Evolutionary conservation across 2,329 filamentous ascomycete species (phyloP).

Genomic region (Aspergillus udagawae): DNA sequence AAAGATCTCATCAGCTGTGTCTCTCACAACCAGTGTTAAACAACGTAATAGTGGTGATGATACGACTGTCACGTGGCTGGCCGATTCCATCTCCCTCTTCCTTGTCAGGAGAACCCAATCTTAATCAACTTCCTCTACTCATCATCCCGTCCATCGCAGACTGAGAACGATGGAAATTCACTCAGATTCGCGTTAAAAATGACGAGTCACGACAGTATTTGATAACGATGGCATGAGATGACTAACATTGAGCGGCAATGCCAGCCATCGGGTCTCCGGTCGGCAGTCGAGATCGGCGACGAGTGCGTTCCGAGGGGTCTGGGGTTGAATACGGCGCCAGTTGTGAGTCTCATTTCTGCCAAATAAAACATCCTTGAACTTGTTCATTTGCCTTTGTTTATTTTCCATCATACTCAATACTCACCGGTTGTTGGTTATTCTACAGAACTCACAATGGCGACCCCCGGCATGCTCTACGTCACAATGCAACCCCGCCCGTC

Average conservation of each 20-base stretch:
- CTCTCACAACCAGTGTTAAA: too few relatives aligned
- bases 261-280: conserved; percentile 3
- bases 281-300: conserved; percentile 23
- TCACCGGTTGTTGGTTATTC: not conserved
- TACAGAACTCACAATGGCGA: conserved; percentile 27
- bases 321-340: not conserved
- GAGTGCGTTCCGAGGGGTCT: not conserved
- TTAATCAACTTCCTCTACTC: too few relatives aligned
- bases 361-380: not conserved
- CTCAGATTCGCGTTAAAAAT: not conserved
- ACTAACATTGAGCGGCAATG: not conserved
- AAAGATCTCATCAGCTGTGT: too few relatives aligned
- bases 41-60: not conserved
- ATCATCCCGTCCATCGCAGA: not conserved
- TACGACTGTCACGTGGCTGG: not conserved
- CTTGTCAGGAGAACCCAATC: not conserved
- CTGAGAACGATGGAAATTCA: not conserved
- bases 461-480: conserved; percentile 72
- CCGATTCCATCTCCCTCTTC: not conserved
- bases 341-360: not conserved
- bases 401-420: not conserved
- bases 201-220: too few relatives aligned
- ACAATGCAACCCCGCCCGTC: conserved; percentile 74
- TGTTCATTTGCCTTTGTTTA: not conserved
- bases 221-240: not conserved